Percentiles rank a stretch among this genome's conserved stretches.
phyloP scores from a whole-genome alignment of 805 yeast species.

The Kuraishia hungarica region DNA sequence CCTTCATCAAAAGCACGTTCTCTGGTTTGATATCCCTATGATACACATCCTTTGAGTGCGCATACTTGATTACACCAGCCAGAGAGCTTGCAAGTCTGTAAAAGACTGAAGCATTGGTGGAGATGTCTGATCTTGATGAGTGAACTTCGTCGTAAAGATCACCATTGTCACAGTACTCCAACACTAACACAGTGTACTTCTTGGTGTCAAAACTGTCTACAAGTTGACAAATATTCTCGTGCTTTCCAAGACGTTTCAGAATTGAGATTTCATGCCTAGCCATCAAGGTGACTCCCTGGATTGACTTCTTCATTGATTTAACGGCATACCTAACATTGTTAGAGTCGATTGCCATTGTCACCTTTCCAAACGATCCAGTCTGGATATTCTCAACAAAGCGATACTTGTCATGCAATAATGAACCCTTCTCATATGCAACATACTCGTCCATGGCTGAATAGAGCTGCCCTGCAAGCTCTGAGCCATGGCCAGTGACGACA shows the following conservation, averaged over 20 bases:
- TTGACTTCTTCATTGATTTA: constrained; percentile 41
- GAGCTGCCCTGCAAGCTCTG: not conserved
- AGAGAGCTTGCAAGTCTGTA: constrained; percentile 32
- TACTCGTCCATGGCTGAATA: constrained; percentile 27
- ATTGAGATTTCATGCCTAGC: constrained; percentile 47
- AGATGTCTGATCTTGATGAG: constrained; percentile 17
- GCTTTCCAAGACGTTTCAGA: constrained; percentile 32
- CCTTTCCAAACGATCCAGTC: constrained; percentile 56
- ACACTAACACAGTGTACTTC: constrained; percentile 42
- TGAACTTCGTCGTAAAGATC: constrained; percentile 55
- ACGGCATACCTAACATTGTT: constrained; percentile 35
- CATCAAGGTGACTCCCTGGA: constrained; percentile 31
- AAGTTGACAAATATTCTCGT: constrained; percentile 49
- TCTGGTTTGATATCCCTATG: constrained; percentile 75
- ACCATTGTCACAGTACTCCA: constrained; percentile 62
- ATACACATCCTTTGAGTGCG: constrained; percentile 51
- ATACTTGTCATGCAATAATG: constrained; percentile 25
- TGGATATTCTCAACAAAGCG: constrained; percentile 35
- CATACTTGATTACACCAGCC: constrained; percentile 38
- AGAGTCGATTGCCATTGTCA: constrained; percentile 40
- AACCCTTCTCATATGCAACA: constrained; percentile 33
- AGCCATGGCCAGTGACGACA: not conserved
- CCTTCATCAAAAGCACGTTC: constrained; percentile 44
- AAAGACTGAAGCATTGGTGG: constrained; percentile 15
- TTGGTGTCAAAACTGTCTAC: constrained; percentile 48